Conservation (phyloP, 108 stramenopile species). For the Nitzschia putrida region DNA sequence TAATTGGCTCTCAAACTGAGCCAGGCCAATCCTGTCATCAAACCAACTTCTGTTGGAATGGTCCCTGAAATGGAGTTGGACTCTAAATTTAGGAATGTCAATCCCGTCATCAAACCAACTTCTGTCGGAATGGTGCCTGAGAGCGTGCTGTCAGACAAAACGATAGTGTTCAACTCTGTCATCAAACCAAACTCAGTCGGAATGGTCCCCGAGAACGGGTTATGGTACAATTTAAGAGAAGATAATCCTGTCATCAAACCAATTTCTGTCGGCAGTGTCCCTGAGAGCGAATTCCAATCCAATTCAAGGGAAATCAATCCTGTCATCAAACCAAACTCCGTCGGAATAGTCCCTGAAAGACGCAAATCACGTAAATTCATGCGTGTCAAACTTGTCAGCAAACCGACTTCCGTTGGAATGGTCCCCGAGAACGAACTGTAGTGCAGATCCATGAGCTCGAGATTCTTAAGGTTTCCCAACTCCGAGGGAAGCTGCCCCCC, state of each 20-base stretch:
- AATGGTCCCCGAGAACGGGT: conserved; percentile 14
- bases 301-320: conserved; percentile 23
- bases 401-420: conserved; percentile 48
- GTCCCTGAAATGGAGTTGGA: conserved; percentile 44
- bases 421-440: conserved; percentile 34
- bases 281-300: conserved; percentile 27
- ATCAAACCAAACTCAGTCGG: conserved; percentile 38
- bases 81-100: conserved; percentile 13
- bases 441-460: neutral
- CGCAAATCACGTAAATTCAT: no score
- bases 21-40: conserved; percentile 30
- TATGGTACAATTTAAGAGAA: conserved; percentile 30
- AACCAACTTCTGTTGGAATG: conserved; percentile 54
- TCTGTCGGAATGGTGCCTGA: conserved; percentile 47
- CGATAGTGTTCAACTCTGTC: conserved; percentile 34
- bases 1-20: no score
- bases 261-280: conserved; percentile 54
- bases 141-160: conserved; percentile 41
- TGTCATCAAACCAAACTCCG: conserved; percentile 32
- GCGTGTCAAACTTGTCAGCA: conserved; percentile 5
- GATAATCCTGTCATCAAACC: conserved; percentile 52
- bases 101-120: conserved; percentile 31
- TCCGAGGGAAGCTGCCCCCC: conserved; percentile 23
- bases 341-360: conserved; percentile 39
- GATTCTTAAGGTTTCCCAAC: conserved; percentile 11